phyloP scores from a whole-genome alignment of 176 grass and related monocot species.

The Oryza australiensis region DNA sequence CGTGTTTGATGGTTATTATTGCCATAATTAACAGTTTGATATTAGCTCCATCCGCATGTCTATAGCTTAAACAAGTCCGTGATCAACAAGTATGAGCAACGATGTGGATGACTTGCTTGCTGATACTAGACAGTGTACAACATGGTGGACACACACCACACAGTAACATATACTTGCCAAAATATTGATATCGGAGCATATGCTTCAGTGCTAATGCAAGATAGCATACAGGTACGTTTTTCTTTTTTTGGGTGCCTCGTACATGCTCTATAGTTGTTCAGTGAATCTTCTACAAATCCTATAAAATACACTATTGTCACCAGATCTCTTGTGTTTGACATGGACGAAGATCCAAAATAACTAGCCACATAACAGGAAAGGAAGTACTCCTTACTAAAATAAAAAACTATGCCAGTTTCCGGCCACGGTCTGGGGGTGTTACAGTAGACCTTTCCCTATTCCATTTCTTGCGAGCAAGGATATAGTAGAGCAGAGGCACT shows the following conservation, averaged over 20 bases:
- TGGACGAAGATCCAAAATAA: slow-evolving; percentile 16
- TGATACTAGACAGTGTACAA: not conserved
- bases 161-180: not conserved
- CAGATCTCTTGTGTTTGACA: not conserved
- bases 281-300: not conserved
- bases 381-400: not conserved
- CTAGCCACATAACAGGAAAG: not conserved
- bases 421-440: not conserved
- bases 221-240: not conserved
- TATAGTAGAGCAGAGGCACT: not conserved
- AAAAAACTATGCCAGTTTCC: not conserved
- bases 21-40: not conserved
- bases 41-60: not conserved
- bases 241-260: not conserved
- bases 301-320: not conserved
- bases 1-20: too few relatives aligned
- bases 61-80: not conserved
- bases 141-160: not conserved
- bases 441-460: not conserved
- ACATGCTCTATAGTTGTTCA: not conserved
- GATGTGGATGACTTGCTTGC: not conserved
- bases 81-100: not conserved
- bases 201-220: not conserved
- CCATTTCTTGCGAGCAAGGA: not conserved
- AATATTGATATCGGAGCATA: not conserved